phyloP scores from a whole-genome alignment of 345 rosid genomes.

The Salix udensis region DNA sequence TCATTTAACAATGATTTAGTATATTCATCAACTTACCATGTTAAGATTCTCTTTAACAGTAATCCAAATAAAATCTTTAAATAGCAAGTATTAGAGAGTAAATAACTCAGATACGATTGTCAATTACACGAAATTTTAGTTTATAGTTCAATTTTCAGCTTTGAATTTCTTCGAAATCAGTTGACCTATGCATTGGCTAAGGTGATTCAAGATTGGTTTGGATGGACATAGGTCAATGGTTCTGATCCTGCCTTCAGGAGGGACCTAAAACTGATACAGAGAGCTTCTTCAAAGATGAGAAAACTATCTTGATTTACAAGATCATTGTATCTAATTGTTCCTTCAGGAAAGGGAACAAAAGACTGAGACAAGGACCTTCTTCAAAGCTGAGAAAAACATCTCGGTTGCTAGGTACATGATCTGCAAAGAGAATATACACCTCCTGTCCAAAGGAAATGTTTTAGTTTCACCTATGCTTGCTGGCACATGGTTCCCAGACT shows the following conservation, averaged over 20 bases:
- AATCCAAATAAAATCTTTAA: not conserved
- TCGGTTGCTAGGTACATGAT: not conserved
- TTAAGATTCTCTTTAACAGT: not conserved
- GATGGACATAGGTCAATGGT: not conserved
- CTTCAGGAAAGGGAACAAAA: not conserved
- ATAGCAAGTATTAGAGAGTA: not conserved
- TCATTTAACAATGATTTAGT: not conserved
- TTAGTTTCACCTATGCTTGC: not conserved
- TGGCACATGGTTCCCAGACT: not conserved
- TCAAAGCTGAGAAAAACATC: not conserved
- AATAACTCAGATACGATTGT: not conserved
- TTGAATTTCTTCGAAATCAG: not conserved
- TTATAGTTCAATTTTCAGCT: not conserved
- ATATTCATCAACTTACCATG: not conserved
- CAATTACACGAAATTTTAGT: not conserved
- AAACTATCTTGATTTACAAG: not conserved
- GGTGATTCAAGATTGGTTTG: not conserved
- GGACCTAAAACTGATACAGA: not conserved
- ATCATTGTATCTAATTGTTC: not conserved
- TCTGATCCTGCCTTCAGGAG: not conserved
- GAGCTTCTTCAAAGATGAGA: not conserved
- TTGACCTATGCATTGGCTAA: not conserved
- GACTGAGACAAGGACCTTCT: not conserved
- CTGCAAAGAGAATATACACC: not conserved
- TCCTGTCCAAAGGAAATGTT: not conserved